These are phyloP conservation scores for Pestalotiopsis sp. DNA, from an alignment of 2,329 filamentous ascomycete genomes.

Conservation along the genomic window DNA sequence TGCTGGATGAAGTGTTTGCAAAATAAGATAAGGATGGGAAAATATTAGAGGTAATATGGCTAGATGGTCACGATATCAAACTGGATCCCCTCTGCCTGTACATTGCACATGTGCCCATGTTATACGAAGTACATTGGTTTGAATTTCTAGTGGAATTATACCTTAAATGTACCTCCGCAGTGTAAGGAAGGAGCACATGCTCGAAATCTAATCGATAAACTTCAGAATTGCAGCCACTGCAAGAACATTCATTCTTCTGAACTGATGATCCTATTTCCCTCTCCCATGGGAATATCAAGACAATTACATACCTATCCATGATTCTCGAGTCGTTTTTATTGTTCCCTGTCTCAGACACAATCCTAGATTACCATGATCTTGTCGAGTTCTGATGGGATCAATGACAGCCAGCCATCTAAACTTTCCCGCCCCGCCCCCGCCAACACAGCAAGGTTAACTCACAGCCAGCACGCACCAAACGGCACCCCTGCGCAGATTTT, in stretches of 20 bases:
- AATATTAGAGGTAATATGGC: background rate
- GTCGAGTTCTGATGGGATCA: background rate
- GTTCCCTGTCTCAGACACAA: background rate
- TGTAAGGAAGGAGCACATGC: too few species aligned
- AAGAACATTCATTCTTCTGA: too few species aligned
- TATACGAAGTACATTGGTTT: too few species aligned
- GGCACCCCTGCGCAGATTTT: too few species aligned
- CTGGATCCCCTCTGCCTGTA: background rate
- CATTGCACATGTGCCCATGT: background rate
- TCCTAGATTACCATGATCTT: background rate
- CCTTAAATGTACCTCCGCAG: too few species aligned
- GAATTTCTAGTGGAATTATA: too few species aligned
- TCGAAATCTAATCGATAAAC: background rate
- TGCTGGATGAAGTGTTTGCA: background rate
- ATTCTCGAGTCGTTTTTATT: too few species aligned
- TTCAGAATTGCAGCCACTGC: background rate
- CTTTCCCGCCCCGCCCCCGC: constrained; percentile 5
- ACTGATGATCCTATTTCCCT: too few species aligned
- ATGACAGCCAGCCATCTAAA: background rate
- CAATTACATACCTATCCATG: too few species aligned
- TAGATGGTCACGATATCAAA: background rate
- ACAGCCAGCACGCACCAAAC: background rate
- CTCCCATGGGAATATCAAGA: too few species aligned
- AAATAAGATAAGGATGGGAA: background rate
- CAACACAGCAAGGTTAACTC: background rate